Percentiles rank a stretch among this genome's conserved stretches.
Conservation (phyloP, 441 rosid species). For the Manihot esculenta region DNA sequence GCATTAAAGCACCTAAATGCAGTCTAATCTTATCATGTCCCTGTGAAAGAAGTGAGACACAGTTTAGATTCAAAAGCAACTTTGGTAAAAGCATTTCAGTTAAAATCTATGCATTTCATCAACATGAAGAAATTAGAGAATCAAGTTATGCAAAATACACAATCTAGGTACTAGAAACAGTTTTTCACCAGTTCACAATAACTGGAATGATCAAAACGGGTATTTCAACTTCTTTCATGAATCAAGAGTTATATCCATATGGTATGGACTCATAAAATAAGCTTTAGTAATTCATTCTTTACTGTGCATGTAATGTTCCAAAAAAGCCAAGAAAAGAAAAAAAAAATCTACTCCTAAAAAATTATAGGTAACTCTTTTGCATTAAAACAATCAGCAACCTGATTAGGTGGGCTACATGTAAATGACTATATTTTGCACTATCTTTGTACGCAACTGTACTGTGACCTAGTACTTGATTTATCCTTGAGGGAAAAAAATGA, state of each 20-base stretch:
- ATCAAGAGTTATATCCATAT: background rate
- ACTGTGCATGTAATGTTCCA: background rate
- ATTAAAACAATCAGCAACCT: background rate
- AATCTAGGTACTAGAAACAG: background rate
- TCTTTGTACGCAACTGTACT: background rate
- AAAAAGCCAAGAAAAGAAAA: background rate
- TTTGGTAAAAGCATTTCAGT: background rate
- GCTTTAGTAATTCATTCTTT: background rate
- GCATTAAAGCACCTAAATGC: background rate
- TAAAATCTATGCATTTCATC: background rate
- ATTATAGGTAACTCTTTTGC: background rate
- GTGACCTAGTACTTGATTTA: background rate
- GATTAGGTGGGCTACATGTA: background rate
- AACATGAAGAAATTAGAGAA: background rate
- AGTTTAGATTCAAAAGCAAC: slow-evolving; percentile 7
- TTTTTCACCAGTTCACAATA: background rate
- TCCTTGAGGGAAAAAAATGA: background rate
- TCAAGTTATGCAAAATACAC: background rate
- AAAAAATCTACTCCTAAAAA: background rate
- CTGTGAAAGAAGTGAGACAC: slow-evolving; percentile 10
- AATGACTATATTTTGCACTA: background rate
- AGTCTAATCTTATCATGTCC: slow-evolving; percentile 10
- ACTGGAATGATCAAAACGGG: background rate
- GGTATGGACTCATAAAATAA: background rate
- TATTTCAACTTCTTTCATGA: background rate